These are phyloP conservation scores for Xylaria sp. DNA, from an alignment of 2,329 filamentous ascomycete species.

Conservation along the genomic window DNA sequence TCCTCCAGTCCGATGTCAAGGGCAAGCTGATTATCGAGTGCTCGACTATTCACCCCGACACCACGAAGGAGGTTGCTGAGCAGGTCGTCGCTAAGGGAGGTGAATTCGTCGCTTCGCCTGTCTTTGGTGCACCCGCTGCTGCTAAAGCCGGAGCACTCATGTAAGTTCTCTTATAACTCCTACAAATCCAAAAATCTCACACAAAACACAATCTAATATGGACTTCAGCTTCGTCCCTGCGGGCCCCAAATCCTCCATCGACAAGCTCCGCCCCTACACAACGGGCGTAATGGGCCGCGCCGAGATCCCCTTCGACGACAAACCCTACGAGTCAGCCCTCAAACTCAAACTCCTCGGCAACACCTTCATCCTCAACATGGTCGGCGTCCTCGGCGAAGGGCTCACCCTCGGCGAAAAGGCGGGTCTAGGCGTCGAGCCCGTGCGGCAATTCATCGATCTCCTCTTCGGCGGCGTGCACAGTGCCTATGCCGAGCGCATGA, in stretches of 20 bases:
- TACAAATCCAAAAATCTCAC: not conserved
- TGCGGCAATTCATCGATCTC: slow-evolving; percentile 65
- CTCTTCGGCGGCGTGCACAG: slow-evolving; percentile 73
- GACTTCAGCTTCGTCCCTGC: slow-evolving; percentile 52
- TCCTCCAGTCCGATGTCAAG: slow-evolving; percentile 51
- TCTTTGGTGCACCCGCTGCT: slow-evolving; percentile 58
- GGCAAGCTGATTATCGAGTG: slow-evolving; percentile 82
- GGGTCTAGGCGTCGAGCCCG: slow-evolving; percentile 63
- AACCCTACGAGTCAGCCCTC: slow-evolving; percentile 48
- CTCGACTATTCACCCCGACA: slow-evolving; percentile 82
- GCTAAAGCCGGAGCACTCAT: slow-evolving; percentile 60
- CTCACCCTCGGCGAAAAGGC: slow-evolving; percentile 75
- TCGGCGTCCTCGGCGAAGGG: slow-evolving; percentile 72
- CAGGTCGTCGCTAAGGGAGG: slow-evolving; percentile 55
- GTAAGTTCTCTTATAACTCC: slow-evolving; percentile 16
- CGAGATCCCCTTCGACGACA: slow-evolving; percentile 42
- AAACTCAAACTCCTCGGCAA: slow-evolving; percentile 81
- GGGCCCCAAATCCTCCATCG: slow-evolving; percentile 50
- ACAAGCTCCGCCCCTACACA: slow-evolving; percentile 59
- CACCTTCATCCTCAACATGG: slow-evolving; percentile 77
- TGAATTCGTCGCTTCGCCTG: slow-evolving; percentile 68
- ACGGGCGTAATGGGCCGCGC: slow-evolving; percentile 61
- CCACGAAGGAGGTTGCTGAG: slow-evolving; percentile 61
- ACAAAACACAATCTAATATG: not conserved
- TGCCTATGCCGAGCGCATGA: slow-evolving; percentile 70